Evolutionary conservation across 164 flowering plant genomes (phyloP).

Genomic region (Dillenia turbinata): DNA sequence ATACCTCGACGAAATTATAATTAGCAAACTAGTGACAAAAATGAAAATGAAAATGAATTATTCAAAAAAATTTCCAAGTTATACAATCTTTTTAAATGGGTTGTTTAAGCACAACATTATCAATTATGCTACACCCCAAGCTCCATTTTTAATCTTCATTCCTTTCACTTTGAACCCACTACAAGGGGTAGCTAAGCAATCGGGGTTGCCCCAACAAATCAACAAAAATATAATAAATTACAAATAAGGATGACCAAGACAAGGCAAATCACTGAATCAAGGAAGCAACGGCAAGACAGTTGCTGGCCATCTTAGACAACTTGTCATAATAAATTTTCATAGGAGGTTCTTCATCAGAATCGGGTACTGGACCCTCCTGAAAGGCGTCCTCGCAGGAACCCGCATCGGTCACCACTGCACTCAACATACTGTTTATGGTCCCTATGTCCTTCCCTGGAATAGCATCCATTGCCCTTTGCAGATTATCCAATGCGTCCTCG

Average conservation of each 20-base stretch:
- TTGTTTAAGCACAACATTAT: too few relatives aligned
- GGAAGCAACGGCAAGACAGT: constrained; percentile 40
- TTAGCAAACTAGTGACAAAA: too few relatives aligned
- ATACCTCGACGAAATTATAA: too few relatives aligned
- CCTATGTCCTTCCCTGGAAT: constrained; percentile 17
- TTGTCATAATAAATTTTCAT: constrained; percentile 10
- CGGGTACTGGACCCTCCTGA: constrained; percentile 4
- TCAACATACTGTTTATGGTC: constrained; percentile 36
- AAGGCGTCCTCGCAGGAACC: constrained; percentile 35
- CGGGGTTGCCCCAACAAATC: too few relatives aligned
- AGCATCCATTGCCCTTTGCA: constrained; percentile 24
- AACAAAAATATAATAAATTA: neutral
- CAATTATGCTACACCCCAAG: too few relatives aligned
- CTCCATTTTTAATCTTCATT: too few relatives aligned
- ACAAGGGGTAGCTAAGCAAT: too few relatives aligned
- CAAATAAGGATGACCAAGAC: neutral
- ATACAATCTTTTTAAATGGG: too few relatives aligned
- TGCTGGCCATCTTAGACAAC: constrained; percentile 36
- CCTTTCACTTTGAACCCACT: too few relatives aligned
- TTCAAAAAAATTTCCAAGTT: too few relatives aligned
- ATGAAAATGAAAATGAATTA: too few relatives aligned
- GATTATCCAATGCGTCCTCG: constrained; percentile 21
- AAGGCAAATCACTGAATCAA: constrained; percentile 9
- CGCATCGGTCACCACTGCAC: constrained; percentile 31
- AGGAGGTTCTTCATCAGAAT: constrained; percentile 8